Evolutionary conservation across 2,329 filamentous ascomycete genomes (phyloP), one percentile per base, ranked within the genome.

Genomic region (Cladosporium sp.): DNA sequence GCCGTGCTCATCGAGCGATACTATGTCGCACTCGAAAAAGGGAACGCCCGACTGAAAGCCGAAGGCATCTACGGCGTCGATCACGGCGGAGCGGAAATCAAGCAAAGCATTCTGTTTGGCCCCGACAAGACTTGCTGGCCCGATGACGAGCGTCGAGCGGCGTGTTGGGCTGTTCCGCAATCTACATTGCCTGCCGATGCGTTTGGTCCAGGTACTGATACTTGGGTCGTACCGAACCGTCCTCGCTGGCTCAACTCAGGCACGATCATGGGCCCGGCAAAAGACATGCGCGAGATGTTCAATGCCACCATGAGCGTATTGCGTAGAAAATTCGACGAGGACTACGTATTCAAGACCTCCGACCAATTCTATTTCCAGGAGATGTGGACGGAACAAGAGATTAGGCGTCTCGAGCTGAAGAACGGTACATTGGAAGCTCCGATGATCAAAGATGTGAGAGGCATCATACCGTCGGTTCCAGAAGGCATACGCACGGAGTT

Each of bases 1-100:
- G 84, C 88, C 50, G 80, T 90, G 23, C 77, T 91, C 69, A 82
- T 91, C 29, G 78, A 84, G 68, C 83, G 88, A 52, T 91, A 90
- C 74, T 85, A 87, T 68, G 77, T 80, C 16, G 77, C 86, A 18
- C 73, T 85, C 21, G 77, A 80, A n/a, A 80, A 81, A 60, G 84
- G 83, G 31, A 86, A 89, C 68, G 74, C 77, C 40, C 81, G 82
- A 29, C 62, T 71, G 16, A 66, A 65, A 23, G 16, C 58, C 18
- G 69, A 72, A 31, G 68, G 69, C n/a, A 65, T 70, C 18, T 62
- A 67, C 18, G 64, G 67, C 23, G 69, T 66, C 58, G 50, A 67
- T 26, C 40, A 61, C 33, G 55, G 49, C 31, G 67, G 68, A 7
- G 64, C 59, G n/a, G 59, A 66, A 46, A 67, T 72, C 44, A 62